Conservation (phyloP, 768 basidiomycete species). For the Gymnopilus dilepis region DNA sequence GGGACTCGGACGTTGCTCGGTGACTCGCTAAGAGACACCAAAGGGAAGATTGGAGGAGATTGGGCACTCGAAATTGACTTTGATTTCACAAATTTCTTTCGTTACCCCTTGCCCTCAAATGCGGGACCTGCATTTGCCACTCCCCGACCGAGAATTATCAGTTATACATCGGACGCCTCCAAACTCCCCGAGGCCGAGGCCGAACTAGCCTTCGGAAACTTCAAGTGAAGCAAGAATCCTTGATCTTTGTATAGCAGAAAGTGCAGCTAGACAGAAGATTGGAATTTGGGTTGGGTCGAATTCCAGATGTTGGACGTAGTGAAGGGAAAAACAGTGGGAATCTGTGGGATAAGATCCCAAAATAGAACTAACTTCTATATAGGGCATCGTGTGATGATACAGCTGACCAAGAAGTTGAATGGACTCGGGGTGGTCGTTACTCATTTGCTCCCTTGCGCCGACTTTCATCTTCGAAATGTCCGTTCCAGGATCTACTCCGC, state of each 20-base stretch:
- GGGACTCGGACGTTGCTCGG: no score
- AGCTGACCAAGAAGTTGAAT: constrained; percentile 1
- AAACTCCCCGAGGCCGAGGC: constrained; percentile 1
- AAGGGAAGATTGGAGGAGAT: no score
- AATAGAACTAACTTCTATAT: constrained; percentile 10
- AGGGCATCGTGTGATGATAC: constrained; percentile 2
- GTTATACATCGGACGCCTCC: not conserved
- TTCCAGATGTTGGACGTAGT: not conserved
- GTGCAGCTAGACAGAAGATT: not conserved
- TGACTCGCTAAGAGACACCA: no score
- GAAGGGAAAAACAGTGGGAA: not conserved
- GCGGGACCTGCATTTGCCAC: not conserved
- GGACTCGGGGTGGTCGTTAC: not conserved
- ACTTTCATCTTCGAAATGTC: not conserved
- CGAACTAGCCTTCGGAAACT: not conserved
- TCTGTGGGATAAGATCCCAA: not conserved
- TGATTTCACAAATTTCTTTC: not conserved
- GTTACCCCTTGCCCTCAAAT: not conserved
- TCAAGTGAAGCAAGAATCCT: not conserved
- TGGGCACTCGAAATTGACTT: not conserved
- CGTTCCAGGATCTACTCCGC: not conserved
- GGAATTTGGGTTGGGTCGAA: not conserved
- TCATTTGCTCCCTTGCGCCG: not conserved
- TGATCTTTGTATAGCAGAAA: not conserved
- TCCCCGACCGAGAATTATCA: not conserved